Evolutionary conservation across 2,329 filamentous ascomycete species (phyloP).

Genomic region (Clonostachys rosea): DNA sequence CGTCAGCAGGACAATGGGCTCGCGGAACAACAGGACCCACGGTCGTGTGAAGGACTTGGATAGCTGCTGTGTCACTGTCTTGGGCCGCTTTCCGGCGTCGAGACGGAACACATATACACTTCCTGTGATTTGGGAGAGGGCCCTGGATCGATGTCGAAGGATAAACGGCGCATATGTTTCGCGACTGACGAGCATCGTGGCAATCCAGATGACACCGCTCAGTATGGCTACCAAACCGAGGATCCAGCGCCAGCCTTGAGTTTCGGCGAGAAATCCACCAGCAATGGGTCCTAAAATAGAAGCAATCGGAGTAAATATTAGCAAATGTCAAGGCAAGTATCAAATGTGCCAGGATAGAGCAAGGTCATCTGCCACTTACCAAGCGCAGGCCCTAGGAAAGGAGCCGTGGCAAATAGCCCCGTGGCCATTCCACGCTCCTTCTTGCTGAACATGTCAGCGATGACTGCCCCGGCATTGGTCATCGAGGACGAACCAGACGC

Average conservation of each 20-base stretch:
- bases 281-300: constrained; percentile 47
- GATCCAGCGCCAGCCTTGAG: constrained; percentile 55
- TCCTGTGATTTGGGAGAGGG: constrained; percentile 38
- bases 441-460: constrained; percentile 54
- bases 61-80: too few relatives aligned
- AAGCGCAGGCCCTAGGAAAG: constrained; percentile 51
- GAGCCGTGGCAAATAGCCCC: constrained; percentile 59
- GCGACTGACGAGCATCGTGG: constrained; percentile 35
- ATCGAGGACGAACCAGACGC: constrained; percentile 54
- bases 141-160: constrained; percentile 37
- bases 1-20: constrained; percentile 81
- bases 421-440: constrained; percentile 50
- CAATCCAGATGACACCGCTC: constrained; percentile 45
- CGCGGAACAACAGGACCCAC: constrained; percentile 72
- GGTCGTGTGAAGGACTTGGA: constrained; percentile 55
- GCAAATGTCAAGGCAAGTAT: too few relatives aligned
- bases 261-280: constrained; percentile 52
- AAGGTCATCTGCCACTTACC: too few relatives aligned
- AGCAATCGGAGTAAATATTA: too few relatives aligned
- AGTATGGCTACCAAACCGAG: constrained; percentile 51
- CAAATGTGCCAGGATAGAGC: too few relatives aligned
- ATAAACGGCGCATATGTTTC: constrained; percentile 51
- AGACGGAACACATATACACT: constrained; percentile 39
- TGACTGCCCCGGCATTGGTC: constrained; percentile 56
- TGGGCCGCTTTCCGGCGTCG: too few relatives aligned